Evolutionary conservation across 179 eudicot genomes (phyloP).

Genomic region (Dionaea muscipula): DNA sequence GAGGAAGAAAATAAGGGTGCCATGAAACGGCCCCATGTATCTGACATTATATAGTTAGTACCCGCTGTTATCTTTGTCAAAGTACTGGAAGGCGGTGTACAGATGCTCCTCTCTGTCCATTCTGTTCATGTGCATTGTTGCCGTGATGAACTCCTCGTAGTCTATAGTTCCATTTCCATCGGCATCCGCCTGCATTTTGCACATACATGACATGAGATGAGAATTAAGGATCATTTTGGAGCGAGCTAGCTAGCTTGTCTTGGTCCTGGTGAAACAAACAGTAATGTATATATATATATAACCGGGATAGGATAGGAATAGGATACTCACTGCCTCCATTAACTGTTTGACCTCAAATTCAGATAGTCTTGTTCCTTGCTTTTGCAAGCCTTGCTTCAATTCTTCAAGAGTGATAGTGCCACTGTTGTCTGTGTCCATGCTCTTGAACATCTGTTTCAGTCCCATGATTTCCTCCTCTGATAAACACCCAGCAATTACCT

Average conservation of each 20-base stretch:
- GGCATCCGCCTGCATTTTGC: constrained; percentile 47
- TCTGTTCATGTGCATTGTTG: constrained; percentile 70
- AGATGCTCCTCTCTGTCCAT: constrained; percentile 79
- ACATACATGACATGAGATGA: no score
- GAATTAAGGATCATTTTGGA: no score
- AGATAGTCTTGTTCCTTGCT: constrained; percentile 56
- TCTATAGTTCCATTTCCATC: constrained; percentile 77
- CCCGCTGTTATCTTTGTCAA: constrained; percentile 80
- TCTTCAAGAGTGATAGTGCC: constrained; percentile 71
- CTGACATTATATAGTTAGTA: no score
- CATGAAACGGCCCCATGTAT: no score
- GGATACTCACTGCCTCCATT: constrained; percentile 63
- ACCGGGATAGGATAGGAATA: no score
- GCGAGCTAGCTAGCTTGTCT: no score
- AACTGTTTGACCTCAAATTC: constrained; percentile 59
- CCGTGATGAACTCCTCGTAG: constrained; percentile 68
- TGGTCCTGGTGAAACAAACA: no score
- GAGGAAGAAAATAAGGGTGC: neutral
- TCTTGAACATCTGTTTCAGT: constrained; percentile 64
- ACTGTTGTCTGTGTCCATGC: constrained; percentile 63
- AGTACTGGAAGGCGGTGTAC: constrained; percentile 67
- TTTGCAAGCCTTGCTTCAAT: constrained; percentile 49
- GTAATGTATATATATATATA: no score
- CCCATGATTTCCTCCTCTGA: constrained; percentile 85
- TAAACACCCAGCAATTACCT: constrained; percentile 71